phyloP scores from a whole-genome alignment of 2,329 filamentous ascomycete species.

The Diaporthe velutina region DNA sequence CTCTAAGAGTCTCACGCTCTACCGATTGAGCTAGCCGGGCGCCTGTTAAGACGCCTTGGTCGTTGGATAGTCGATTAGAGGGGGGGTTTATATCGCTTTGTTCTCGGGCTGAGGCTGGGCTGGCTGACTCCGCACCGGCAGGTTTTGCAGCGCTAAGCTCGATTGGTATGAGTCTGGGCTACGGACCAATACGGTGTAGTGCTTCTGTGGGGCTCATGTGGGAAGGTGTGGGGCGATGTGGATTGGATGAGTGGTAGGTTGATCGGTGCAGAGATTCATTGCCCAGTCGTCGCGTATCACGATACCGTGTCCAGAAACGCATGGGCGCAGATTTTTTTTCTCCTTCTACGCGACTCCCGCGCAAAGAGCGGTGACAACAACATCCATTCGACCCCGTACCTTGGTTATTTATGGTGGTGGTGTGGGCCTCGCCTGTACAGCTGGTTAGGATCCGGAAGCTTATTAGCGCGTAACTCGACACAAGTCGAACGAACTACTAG shows the following conservation, averaged over 20 bases:
- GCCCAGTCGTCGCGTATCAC: slow-evolving; percentile 21
- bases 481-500: neutral
- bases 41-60: slow-evolving; percentile 9
- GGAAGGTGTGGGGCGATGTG: neutral
- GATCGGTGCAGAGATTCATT: neutral
- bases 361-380: slow-evolving; percentile 26
- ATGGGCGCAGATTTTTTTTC: slow-evolving; percentile 3
- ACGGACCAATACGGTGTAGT: slow-evolving; percentile 17
- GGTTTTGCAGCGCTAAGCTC: neutral
- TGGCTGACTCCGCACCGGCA: too few species aligned
- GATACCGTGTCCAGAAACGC: slow-evolving; percentile 23
- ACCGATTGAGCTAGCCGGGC: slow-evolving; percentile 77
- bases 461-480: slow-evolving; percentile 4
- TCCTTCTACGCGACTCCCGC: slow-evolving; percentile 5
- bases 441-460: slow-evolving; percentile 11
- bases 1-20: slow-evolving; percentile 81
- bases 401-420: slow-evolving; percentile 17
- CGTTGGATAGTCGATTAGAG: fast-evolving
- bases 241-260: too few species aligned
- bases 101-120: neutral
- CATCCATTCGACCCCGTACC: neutral
- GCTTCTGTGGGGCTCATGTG: neutral
- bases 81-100: neutral
- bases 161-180: neutral
- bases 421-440: slow-evolving; percentile 11